Conservation (phyloP, 495 filamentous ascomycete species). For the Aspergillus steynii region DNA sequence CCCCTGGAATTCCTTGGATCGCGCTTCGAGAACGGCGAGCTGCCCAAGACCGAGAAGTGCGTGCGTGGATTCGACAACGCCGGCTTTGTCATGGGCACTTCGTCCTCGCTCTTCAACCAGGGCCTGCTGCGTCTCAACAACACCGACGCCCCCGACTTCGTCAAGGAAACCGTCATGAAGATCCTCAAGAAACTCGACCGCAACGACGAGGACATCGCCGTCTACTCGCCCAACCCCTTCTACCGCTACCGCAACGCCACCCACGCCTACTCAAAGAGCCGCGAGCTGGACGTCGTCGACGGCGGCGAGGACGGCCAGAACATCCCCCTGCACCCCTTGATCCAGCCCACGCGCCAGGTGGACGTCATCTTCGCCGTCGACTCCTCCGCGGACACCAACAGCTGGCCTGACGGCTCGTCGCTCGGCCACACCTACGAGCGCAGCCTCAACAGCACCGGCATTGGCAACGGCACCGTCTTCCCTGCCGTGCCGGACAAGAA, state of each 20-base stretch:
- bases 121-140: constrained; percentile 59
- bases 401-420: constrained; percentile 84
- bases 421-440: constrained; percentile 83
- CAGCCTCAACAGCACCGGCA: constrained; percentile 48
- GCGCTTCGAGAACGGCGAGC: constrained; percentile 65
- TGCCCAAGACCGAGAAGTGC: constrained; percentile 59
- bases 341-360: constrained; percentile 72
- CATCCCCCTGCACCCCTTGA: constrained; percentile 78
- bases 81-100: constrained; percentile 87
- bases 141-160: constrained; percentile 52
- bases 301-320: constrained; percentile 87
- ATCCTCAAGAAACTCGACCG: constrained; percentile 55
- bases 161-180: constrained; percentile 46
- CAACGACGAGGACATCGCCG: constrained; percentile 72
- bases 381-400: constrained; percentile 73
- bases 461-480: constrained; percentile 80
- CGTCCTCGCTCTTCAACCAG: constrained; percentile 80
- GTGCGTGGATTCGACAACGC: constrained; percentile 82
- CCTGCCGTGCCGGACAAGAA: constrained; percentile 74
- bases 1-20: constrained; percentile 75
- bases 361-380: constrained; percentile 93
- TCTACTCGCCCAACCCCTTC: constrained; percentile 84
- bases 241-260: constrained; percentile 61
- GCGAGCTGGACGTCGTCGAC: constrained; percentile 73
- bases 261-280: constrained; percentile 53